Evolutionary conservation across 345 rosid species (phyloP).

Genomic region (Populus pruinosa): DNA sequence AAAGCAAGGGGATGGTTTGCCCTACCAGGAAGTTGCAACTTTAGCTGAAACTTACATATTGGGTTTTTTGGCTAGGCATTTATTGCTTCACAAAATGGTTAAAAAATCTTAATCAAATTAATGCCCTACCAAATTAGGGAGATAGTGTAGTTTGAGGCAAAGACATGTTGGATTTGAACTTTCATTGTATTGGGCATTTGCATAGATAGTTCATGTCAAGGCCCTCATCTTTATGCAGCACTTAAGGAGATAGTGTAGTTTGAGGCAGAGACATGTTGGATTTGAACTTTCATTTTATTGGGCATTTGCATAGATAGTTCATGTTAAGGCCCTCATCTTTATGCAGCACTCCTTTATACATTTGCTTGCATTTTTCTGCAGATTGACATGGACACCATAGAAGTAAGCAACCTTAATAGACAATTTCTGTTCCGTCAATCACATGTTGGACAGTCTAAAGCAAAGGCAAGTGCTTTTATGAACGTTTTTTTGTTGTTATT

Average conservation of each 20-base stretch:
- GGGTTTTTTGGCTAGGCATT: background rate
- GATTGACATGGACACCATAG: slow-evolving; percentile 99
- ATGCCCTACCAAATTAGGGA: background rate
- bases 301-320: background rate
- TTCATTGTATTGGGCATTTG: background rate
- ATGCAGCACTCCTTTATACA: background rate
- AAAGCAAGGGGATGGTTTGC: background rate
- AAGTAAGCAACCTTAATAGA: slow-evolving; percentile 97
- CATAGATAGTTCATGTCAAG: background rate
- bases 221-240: background rate
- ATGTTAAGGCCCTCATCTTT: background rate
- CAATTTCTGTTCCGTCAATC: slow-evolving; percentile 87
- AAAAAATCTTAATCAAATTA: background rate
- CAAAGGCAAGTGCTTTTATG: slow-evolving; percentile 51
- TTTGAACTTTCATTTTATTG: background rate
- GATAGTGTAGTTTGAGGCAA: background rate
- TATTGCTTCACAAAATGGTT: background rate
- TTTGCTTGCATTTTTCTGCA: slow-evolving; percentile 31
- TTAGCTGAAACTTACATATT: background rate
- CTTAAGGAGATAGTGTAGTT: background rate
- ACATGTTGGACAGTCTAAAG: slow-evolving; percentile 98
- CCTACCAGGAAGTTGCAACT: background rate
- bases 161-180: background rate
- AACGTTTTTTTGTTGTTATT: background rate
- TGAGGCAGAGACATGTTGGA: background rate